These are phyloP conservation scores for Mimosa pudica DNA, from an alignment of 306 rosid species.

Conservation along the genomic window DNA sequence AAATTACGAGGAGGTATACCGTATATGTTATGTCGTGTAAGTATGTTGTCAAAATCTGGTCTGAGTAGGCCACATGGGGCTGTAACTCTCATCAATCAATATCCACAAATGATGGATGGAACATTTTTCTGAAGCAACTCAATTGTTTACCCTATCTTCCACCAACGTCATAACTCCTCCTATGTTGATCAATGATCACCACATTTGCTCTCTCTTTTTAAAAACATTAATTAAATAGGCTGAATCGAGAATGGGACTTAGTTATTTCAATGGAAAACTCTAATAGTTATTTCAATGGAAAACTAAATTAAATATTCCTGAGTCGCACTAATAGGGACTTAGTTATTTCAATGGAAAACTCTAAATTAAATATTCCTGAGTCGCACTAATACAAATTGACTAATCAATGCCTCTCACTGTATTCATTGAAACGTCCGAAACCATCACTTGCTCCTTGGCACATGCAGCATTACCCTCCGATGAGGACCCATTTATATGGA, in stretches of 20 bases:
- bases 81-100: not conserved
- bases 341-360: not conserved
- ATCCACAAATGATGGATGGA: not conserved
- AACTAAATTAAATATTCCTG: not conserved
- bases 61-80: not conserved
- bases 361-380: not conserved
- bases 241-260: too few relatives aligned
- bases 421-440: not conserved
- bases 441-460: not conserved
- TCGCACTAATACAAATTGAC: not conserved
- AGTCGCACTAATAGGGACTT: not conserved
- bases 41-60: not conserved
- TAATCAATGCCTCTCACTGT: not conserved
- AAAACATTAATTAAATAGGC: too few relatives aligned
- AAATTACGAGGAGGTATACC: not conserved
- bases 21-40: not conserved
- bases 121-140: not conserved
- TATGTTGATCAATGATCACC: not conserved
- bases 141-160: not conserved
- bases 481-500: not conserved
- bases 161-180: not conserved
- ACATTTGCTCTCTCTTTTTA: too few relatives aligned
- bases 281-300: not conserved
- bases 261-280: not conserved
- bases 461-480: not conserved